Base-by-base conservation (phyloP, 768 basidiomycete genomes). In the Trametes elegans region DNA sequence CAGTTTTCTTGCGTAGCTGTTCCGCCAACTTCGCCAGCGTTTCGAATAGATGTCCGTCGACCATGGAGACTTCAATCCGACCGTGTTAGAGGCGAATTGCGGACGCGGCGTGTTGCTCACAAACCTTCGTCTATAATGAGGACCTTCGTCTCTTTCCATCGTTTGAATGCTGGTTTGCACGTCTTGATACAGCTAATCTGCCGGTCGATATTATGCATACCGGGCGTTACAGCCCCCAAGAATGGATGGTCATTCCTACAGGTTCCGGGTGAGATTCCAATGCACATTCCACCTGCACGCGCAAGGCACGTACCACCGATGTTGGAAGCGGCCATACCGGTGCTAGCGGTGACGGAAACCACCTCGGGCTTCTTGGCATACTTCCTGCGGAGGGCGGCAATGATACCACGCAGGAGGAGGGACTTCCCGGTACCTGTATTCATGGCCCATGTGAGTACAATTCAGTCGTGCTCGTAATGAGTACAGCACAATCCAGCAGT, bases 271-370 rank as follows among this genome's bases (percentile, higher is more conserved):
- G 7, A 26, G 11, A 13, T 16, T 7, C 36, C 11, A 11, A 8
- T 21, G 73, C 70, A 9, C 66, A 60, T 29, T 16, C 27, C 38
- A 13, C 18, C 18, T 21, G 13, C 4, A 19, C 26, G 24, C 21
- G 10, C 3, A 41, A 3, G 1, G n/a, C 14, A 43, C 57, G 58
- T 63, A 66, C 85, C 86, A 24, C 84, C 85, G 45, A 88, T 84
- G 66, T 88, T 87, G 48, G 83, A 83, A 2, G 86, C 84, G 3
- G 86, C 85, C 64, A 85, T 82, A 5, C 80, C 80, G 5, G 81
- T 81, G 53, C 83, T 80, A 1, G 82, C 82, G 2, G 82, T 83
- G 32, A 85, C 75, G 24, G 79, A 81, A 27, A 84, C 73, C 3
- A 71, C 70, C 47, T 78, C 76, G 0, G 70, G 69, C 16, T 70